A percentile compares a stretch with the other conserved stretches of the same genome.
Evolutionary conservation across 2,329 filamentous ascomycete species (phyloP).

Genomic region (Thelonectria rubi): DNA sequence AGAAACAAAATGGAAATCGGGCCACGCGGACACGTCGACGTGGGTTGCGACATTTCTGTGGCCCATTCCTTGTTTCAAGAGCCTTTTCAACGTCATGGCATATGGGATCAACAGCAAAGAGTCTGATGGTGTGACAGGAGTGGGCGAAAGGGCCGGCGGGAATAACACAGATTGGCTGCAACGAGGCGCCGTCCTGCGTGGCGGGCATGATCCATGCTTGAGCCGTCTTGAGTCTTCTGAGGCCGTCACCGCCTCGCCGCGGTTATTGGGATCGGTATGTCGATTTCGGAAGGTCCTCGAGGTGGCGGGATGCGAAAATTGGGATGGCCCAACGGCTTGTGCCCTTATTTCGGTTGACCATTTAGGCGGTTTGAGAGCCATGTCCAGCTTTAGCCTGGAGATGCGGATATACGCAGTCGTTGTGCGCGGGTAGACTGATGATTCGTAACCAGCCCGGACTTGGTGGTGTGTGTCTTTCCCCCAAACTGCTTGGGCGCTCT

Average conservation of each 20-base stretch:
- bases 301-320: neutral
- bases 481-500: neutral
- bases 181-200: slow-evolving; percentile 27
- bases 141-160: slow-evolving; percentile 27
- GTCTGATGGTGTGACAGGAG: slow-evolving; percentile 37
- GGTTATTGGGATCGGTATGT: neutral
- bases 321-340: neutral
- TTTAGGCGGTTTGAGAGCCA: slow-evolving; percentile 5
- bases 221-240: neutral
- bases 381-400: neutral
- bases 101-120: slow-evolving; percentile 34
- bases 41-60: slow-evolving; percentile 32
- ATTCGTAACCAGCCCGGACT: neutral
- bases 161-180: slow-evolving; percentile 39
- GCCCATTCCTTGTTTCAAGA: slow-evolving; percentile 35
- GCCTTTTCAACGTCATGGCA: slow-evolving; percentile 35
- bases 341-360: slow-evolving; percentile 2
- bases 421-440: neutral
- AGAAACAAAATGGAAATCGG: slow-evolving; percentile 18
- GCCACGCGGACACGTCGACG: slow-evolving; percentile 25
- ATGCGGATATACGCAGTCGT: neutral
- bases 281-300: neutral
- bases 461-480: neutral
- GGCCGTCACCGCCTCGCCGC: slow-evolving; percentile 17
- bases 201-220: slow-evolving; percentile 25